These are phyloP conservation scores for Raphidocelis subcapitata DNA, from an alignment of 139 green algal species.

Conservation along the genomic window DNA sequence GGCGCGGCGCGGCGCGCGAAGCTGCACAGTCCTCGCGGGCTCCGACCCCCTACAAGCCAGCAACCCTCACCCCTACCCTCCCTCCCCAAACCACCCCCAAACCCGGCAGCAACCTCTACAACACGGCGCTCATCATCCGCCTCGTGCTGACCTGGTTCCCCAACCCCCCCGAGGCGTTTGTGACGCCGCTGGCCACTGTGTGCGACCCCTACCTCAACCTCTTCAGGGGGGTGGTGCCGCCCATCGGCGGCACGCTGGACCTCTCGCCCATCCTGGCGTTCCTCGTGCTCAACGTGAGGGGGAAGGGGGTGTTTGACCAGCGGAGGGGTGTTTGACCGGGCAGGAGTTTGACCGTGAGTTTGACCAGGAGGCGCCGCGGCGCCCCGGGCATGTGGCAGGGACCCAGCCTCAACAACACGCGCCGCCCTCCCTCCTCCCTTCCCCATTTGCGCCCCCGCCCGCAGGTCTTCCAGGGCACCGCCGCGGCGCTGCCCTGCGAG, in stretches of 20 bases:
- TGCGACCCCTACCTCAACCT: slow-evolving; percentile 96
- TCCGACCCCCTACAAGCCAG: neutral
- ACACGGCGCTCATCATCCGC: slow-evolving; percentile 89
- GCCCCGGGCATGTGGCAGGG: neutral
- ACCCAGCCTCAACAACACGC: neutral
- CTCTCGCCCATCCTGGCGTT: slow-evolving; percentile 98
- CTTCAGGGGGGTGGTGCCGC: slow-evolving; percentile 97
- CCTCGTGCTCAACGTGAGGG: slow-evolving; percentile 82
- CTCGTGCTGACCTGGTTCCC: slow-evolving; percentile 99
- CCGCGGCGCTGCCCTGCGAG: slow-evolving; percentile 82
- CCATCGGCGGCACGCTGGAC: slow-evolving; percentile 90
- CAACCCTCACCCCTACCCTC: too few species aligned
- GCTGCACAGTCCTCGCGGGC: neutral
- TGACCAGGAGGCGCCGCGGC: neutral
- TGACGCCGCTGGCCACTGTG: slow-evolving; percentile 76
- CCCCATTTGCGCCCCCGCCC: neutral
- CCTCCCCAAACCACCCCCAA: neutral
- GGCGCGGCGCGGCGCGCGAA: too few species aligned
- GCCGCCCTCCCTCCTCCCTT: neutral
- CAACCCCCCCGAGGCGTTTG: slow-evolving; percentile 76
- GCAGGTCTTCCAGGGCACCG: slow-evolving; percentile 87
- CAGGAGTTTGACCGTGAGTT: neutral
- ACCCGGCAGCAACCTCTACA: slow-evolving; percentile 88
- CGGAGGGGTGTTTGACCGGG: neutral
- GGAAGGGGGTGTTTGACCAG: neutral